Base-by-base conservation (phyloP, 2,329 filamentous ascomycete species). In the Aspergillus fructus region DNA sequence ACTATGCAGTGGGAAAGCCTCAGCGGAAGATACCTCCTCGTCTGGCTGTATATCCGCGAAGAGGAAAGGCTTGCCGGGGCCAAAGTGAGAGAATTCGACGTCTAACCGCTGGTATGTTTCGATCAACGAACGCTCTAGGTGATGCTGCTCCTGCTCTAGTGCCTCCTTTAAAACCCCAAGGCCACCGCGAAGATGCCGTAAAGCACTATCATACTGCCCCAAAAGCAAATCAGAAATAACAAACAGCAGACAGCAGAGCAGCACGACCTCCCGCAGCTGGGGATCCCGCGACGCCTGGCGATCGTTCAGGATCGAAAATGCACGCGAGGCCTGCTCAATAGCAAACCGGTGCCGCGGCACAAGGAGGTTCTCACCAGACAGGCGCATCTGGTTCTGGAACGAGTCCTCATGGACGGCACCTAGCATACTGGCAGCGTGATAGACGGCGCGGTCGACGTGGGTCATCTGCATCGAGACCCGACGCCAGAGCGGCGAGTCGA, bases 401-500 rank as follows among this genome's bases (percentile, higher is more conserved):
- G 51, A 45, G 21, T 49, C 30, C 12, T 52, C 39, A 24, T 61
- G 56, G 4, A 57, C 5, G 13, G 56, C 56, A 23, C 59, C 46
- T 3, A 59, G n/a, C 3, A 53, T 46, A 24, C 56, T 21, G 7
- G 52, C 50, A 0, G 59, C 56, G 13, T 61, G 59, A 2, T 53
- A 59, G 5, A 57, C 53, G 0, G 59, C 53, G 5, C 46, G 56
- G 3, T 61, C 59, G 5, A 37, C 27, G 3, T 52, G 50, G 11
- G 49, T 46, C 15, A 57, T 43, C 24, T 57, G 59, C 3, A 55
- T 48, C 7, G 49, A 30, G 3, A 57, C 5, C 42, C n/a, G 34
- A 6, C 50, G 50, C 59, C 59, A 61, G 11, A 64, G 52, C 1
- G 53, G 39, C 2, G 55, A 58, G 50, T 64, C 49, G 27, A 64